A percentile compares a stretch with the other conserved stretches of the same genome.
Conservation (phyloP, 148 eudicot genomes). For the Camellia japonica region DNA sequence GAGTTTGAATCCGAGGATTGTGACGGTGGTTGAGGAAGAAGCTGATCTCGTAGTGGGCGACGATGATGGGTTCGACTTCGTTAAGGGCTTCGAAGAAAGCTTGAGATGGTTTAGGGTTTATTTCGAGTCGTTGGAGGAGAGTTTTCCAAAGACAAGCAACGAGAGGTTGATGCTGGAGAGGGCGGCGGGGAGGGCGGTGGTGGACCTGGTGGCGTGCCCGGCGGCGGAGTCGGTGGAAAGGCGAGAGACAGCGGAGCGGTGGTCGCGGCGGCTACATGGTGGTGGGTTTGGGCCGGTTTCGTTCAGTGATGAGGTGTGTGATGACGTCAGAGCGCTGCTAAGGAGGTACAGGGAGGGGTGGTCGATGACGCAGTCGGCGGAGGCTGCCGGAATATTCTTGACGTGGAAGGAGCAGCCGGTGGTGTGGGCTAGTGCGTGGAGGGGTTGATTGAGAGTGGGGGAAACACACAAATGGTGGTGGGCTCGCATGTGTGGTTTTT, state of each 20-base stretch:
- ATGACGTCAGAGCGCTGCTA: conserved; percentile 77
- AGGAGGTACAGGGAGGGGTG: conserved; percentile 97
- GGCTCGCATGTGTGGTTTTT: conserved; percentile 30
- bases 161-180: conserved; percentile 85
- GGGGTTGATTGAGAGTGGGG: conserved; percentile 27
- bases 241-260: conserved; percentile 64
- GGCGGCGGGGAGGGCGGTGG: conserved; percentile 76
- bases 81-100: conserved; percentile 69
- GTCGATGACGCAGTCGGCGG: conserved; percentile 56
- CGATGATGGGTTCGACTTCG: conserved; percentile 47
- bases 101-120: conserved; percentile 88
- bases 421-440: conserved; percentile 99
- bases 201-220: conserved; percentile 73
- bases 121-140: conserved; percentile 74
- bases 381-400: conserved; percentile 69
- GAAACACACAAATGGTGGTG: conserved; percentile 11
- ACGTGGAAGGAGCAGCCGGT: conserved; percentile 90
- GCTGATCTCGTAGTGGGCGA: conserved; percentile 65
- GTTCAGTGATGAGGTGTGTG: conserved; percentile 82
- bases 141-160: conserved; percentile 73
- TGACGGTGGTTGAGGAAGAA: conserved; percentile 86
- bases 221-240: conserved; percentile 61
- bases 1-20: conserved; percentile 57
- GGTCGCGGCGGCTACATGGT: conserved; percentile 60
- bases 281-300: conserved; percentile 51